A percentile compares a stretch with the other conserved stretches of the same genome.
Conservation (phyloP, 371 early-diverging fungal species). For the Phascolomyces articulosus region DNA sequence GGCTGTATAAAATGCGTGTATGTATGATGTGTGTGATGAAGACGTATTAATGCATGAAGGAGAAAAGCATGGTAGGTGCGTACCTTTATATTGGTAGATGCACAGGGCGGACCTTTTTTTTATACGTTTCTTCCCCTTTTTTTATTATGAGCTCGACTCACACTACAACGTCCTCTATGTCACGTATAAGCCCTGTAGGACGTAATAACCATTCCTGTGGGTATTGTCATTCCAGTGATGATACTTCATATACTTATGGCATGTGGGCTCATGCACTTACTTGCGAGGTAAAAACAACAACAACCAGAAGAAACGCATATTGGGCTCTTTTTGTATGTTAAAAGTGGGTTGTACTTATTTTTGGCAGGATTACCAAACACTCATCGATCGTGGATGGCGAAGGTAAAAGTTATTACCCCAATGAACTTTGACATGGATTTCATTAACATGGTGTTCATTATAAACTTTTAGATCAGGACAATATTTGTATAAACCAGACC, state of each 20-base stretch:
- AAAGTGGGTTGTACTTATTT: too few species aligned
- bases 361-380: slow-evolving; percentile 64
- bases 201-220: slow-evolving; percentile 39
- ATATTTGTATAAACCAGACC: slow-evolving; percentile 67
- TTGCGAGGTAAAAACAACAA: slow-evolving; percentile 28
- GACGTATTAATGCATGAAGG: too few species aligned
- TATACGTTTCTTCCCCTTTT: background rate
- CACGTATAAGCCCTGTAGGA: slow-evolving; percentile 12
- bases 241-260: slow-evolving; percentile 56
- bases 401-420: slow-evolving; percentile 33
- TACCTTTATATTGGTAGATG: background rate
- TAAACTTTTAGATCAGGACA: slow-evolving; percentile 58
- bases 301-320: too few species aligned
- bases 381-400: slow-evolving; percentile 76
- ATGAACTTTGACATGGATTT: slow-evolving; percentile 59
- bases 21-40: too few species aligned
- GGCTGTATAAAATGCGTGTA: too few species aligned
- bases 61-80: too few species aligned
- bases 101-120: background rate
- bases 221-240: slow-evolving; percentile 50
- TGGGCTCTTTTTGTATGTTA: too few species aligned
- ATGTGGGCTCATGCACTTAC: slow-evolving; percentile 56
- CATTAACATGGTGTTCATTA: background rate
- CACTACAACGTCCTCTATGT: background rate
- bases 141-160: background rate